phyloP scores from a whole-genome alignment of 257 asterid species.

The Plantago ovata region DNA sequence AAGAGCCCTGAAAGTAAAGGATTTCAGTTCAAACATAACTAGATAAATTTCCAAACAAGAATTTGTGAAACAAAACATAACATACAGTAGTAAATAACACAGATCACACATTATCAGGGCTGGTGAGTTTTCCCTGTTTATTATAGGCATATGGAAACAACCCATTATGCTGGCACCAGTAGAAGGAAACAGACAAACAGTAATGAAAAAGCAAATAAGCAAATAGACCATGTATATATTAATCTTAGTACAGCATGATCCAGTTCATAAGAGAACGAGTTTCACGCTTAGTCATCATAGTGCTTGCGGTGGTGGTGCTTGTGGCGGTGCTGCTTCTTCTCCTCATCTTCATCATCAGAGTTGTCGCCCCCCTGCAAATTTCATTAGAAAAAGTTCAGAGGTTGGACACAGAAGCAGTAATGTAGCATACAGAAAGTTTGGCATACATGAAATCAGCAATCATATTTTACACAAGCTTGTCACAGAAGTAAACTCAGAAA shows the following conservation, averaged over 20 bases:
- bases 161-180: background rate
- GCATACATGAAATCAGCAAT: background rate
- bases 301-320: slow-evolving; percentile 17
- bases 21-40: no score
- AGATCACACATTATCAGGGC: slow-evolving; percentile 1
- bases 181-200: background rate
- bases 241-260: background rate
- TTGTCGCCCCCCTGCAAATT: slow-evolving; percentile 3
- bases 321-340: slow-evolving; percentile 6
- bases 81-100: no score
- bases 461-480: no score
- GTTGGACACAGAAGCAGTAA: background rate
- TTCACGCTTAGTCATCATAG: slow-evolving; percentile 7
- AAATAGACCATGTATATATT: no score
- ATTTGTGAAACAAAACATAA: no score
- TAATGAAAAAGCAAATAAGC: background rate
- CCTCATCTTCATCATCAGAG: slow-evolving; percentile 10
- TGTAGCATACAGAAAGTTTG: background rate
- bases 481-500: no score
- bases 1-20: no score
- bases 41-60: no score
- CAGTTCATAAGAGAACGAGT: background rate
- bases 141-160: background rate
- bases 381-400: background rate
- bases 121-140: slow-evolving; percentile 9